Conservation (phyloP, 805 yeast species). For the Ogataea siamensis region DNA sequence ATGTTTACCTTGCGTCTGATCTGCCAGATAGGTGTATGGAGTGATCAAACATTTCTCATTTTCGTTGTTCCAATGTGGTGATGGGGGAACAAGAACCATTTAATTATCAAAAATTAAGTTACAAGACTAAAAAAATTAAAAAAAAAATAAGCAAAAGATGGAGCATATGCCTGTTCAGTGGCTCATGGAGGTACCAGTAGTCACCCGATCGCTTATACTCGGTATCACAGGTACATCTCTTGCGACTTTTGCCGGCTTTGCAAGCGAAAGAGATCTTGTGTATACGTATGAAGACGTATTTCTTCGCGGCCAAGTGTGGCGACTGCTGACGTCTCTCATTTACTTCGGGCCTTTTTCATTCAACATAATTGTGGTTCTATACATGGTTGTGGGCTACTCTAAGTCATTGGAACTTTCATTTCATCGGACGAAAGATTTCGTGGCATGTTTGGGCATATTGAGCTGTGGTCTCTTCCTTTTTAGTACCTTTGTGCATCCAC, state of each 20-base stretch:
- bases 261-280: slow-evolving; percentile 32
- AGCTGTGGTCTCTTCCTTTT: slow-evolving; percentile 32
- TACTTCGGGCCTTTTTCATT: slow-evolving; percentile 41
- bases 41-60: slow-evolving; percentile 32
- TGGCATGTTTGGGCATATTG: slow-evolving; percentile 38
- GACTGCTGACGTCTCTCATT: slow-evolving; percentile 38
- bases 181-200: slow-evolving; percentile 45
- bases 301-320: slow-evolving; percentile 36
- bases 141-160: slow-evolving; percentile 19
- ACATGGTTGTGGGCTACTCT: slow-evolving; percentile 38
- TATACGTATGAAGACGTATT: slow-evolving; percentile 40
- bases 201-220: slow-evolving; percentile 39
- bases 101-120: background rate
- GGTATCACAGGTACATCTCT: slow-evolving; percentile 35
- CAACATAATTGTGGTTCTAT: slow-evolving; percentile 35
- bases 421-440: slow-evolving; percentile 34
- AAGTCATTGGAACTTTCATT: slow-evolving; percentile 39
- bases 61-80: slow-evolving; percentile 17
- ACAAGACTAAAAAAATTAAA: background rate
- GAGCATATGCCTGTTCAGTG: slow-evolving; percentile 40
- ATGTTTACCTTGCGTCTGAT: slow-evolving; percentile 54
- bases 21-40: slow-evolving; percentile 52
- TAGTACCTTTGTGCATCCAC: slow-evolving; percentile 28
- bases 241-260: slow-evolving; percentile 33
- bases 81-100: slow-evolving; percentile 5